Conservation (phyloP, 2,329 filamentous ascomycete genomes). For the Fusarium robinianum region DNA sequence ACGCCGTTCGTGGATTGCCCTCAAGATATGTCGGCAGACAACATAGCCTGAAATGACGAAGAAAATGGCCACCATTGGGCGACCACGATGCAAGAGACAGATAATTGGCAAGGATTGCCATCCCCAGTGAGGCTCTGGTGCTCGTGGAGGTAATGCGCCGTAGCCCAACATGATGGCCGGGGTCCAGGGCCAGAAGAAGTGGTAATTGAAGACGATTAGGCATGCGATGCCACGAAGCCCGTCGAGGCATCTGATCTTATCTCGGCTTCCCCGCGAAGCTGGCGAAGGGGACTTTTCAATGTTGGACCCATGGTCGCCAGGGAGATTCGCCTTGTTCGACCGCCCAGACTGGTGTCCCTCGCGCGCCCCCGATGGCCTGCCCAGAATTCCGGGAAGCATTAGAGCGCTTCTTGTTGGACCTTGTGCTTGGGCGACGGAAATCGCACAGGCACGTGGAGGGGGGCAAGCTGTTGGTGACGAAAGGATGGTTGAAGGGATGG, state of each 20-base stretch:
- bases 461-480: too few species aligned
- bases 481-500: too few species aligned
- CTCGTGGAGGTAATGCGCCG: conserved; percentile 43
- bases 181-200: conserved; percentile 49
- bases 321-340: too few species aligned
- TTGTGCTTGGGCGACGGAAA: too few species aligned
- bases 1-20: conserved; percentile 44
- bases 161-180: conserved; percentile 47
- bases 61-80: conserved; percentile 50
- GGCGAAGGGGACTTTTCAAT: conserved; percentile 15
- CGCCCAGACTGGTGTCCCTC: too few species aligned
- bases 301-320: conserved; percentile 2
- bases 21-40: conserved; percentile 45
- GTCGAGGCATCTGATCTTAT: conserved; percentile 48
- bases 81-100: conserved; percentile 46
- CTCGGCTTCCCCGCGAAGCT: conserved; percentile 21
- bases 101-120: conserved; percentile 46
- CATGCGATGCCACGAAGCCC: conserved; percentile 49
- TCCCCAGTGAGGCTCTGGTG: conserved; percentile 42
- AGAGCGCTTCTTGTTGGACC: too few species aligned
- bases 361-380: too few species aligned
- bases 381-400: too few species aligned
- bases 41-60: conserved; percentile 52
- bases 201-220: conserved; percentile 49
- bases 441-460: too few species aligned